phyloP scores from a whole-genome alignment of 371 early-diverging fungal genomes.

The Aphelidium insulamus region DNA sequence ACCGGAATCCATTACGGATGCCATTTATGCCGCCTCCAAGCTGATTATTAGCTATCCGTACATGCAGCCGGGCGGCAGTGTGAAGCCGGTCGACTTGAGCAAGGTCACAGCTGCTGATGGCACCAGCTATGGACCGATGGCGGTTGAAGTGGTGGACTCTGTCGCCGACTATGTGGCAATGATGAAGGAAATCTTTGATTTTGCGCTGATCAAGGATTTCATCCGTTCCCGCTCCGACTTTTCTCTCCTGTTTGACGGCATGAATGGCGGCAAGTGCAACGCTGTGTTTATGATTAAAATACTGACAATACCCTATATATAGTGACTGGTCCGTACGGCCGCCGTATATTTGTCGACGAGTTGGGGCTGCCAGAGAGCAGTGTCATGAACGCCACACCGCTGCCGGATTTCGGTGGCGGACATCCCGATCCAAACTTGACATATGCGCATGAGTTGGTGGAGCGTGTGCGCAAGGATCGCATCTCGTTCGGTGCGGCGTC shows the following conservation, averaged over 20 bases:
- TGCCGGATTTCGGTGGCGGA: constrained; percentile 76
- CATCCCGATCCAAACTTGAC: constrained; percentile 97
- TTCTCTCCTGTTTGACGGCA: constrained; percentile 77
- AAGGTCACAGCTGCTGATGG: constrained; percentile 29
- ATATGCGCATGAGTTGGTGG: constrained; percentile 84
- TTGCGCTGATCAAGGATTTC: constrained; percentile 51
- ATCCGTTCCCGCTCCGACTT: constrained; percentile 41
- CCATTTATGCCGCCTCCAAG: constrained; percentile 58
- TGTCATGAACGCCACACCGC: constrained; percentile 60
- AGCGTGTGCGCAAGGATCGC: constrained; percentile 50
- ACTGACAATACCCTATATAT: background rate
- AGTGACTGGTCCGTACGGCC: constrained; percentile 87
- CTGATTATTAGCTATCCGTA: too few species aligned
- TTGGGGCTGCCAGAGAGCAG: constrained; percentile 57
- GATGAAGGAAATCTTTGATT: constrained; percentile 78
- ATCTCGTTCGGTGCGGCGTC: constrained; percentile 85
- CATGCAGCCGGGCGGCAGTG: too few species aligned
- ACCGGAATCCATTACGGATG: constrained; percentile 76
- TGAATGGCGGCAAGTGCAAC: constrained; percentile 49
- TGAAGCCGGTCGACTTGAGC: constrained; percentile 65
- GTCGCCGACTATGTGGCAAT: constrained; percentile 67
- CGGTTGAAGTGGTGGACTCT: constrained; percentile 70
- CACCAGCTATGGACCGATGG: constrained; percentile 15
- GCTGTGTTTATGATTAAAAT: background rate
- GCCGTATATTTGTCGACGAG: constrained; percentile 64